Conservation (phyloP, 2,329 filamentous ascomycete genomes). For the Aspergillus intermedius region DNA sequence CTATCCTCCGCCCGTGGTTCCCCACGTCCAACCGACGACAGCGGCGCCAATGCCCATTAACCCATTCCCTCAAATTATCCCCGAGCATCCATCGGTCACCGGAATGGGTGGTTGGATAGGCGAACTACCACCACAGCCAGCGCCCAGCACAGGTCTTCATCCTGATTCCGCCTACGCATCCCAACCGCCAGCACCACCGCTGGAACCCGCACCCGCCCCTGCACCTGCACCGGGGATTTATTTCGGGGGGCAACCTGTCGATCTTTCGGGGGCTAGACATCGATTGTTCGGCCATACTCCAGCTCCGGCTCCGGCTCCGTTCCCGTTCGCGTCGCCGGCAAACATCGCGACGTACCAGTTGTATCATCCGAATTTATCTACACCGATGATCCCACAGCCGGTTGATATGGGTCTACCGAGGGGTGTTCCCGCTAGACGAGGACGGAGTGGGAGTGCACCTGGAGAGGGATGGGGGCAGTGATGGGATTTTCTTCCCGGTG, state of each 20-base stretch:
- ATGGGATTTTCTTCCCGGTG: too few relatives aligned
- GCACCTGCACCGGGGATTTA: conserved; percentile 14
- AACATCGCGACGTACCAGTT: conserved; percentile 16
- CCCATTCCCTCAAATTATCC: conserved; percentile 7
- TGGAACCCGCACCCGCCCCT: conserved; percentile 6
- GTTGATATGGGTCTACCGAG: conserved; percentile 10
- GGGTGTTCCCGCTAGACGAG: conserved; percentile 15
- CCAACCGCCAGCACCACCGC: conserved; percentile 6
- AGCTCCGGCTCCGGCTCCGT: background rate
- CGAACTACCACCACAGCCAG: conserved; percentile 5
- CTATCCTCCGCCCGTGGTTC: conserved; percentile 14
- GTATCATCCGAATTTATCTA: conserved; percentile 24
- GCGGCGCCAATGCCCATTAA: conserved; percentile 6
- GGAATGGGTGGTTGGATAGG: conserved; percentile 17
- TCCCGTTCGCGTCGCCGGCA: conserved; percentile 9
- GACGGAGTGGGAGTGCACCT: conserved; percentile 22
- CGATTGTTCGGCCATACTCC: conserved; percentile 13
- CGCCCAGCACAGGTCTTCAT: conserved; percentile 10
- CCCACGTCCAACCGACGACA: conserved; percentile 5
- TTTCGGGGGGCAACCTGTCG: conserved; percentile 24
- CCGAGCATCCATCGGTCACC: conserved; percentile 14
- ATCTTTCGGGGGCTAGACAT: conserved; percentile 23
- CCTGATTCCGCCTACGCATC: conserved; percentile 14
- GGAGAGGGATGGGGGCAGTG: background rate
- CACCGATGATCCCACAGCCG: conserved; percentile 19